Percentiles rank a stretch among this genome's conserved stretches.
These are phyloP conservation scores for Epichloe amarillans DNA, from an alignment of 2,329 filamentous ascomycete genomes.

Conservation along the genomic window DNA sequence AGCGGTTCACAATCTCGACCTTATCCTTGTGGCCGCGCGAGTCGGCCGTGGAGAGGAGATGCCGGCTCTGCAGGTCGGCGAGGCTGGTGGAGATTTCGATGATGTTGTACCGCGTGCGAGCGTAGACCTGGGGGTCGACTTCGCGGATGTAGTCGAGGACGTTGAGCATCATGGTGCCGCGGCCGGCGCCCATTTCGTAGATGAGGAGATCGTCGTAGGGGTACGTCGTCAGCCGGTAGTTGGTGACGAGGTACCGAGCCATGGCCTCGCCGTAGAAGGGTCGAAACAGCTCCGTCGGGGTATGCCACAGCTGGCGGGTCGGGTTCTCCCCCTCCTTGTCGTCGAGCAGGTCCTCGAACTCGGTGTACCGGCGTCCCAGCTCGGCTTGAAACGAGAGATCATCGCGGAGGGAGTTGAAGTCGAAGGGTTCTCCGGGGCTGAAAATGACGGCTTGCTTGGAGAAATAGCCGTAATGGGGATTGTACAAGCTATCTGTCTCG, in stretches of 20 bases:
- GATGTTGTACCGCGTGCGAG: conserved; percentile 83
- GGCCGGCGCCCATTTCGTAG: conserved; percentile 97
- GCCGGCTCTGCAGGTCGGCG: conserved; percentile 61
- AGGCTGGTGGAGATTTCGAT: conserved; percentile 87
- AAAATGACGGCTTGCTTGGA: conserved; percentile 96
- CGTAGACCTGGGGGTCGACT: conserved; percentile 81
- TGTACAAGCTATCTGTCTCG: conserved; percentile 71
- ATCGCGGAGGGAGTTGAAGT: conserved; percentile 70
- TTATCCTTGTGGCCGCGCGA: conserved; percentile 66
- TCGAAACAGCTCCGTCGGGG: conserved; percentile 89
- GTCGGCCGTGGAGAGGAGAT: conserved; percentile 52
- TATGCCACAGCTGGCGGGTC: conserved; percentile 92
- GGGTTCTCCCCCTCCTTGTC: conserved; percentile 49
- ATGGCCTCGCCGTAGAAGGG: conserved; percentile 96
- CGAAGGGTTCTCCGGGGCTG: conserved; percentile 78
- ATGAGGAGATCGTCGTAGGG: conserved; percentile 95
- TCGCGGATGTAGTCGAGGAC: conserved; percentile 93
- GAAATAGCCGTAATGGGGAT: conserved; percentile 90
- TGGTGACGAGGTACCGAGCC: conserved; percentile 86
- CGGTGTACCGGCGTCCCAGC: conserved; percentile 67
- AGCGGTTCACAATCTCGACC: conserved; percentile 88
- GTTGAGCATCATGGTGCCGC: conserved; percentile 96
- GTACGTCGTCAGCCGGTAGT: conserved; percentile 88
- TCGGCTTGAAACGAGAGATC: conserved; percentile 72
- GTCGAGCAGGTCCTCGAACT: conserved; percentile 84